Conservation (phyloP, 805 yeast species). For the Ogataea populi-albae region DNA sequence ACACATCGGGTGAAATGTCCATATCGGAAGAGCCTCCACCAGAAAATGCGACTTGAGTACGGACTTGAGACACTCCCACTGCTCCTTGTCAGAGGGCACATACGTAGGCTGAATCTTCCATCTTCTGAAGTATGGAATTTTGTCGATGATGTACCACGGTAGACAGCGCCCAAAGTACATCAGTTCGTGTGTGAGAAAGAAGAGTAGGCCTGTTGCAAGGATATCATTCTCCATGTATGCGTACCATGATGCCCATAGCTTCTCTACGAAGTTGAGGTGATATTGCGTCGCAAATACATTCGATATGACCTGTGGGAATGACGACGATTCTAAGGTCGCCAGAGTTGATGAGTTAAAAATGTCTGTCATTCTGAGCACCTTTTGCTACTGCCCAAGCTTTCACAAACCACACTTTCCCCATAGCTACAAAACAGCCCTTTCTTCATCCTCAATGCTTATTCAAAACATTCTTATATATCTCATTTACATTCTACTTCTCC, state of each 20-base stretch:
- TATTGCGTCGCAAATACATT: slow-evolving; percentile 39
- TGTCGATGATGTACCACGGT: slow-evolving; percentile 57
- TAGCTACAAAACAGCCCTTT: too few relatives aligned
- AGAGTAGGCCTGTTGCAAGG: slow-evolving; percentile 55
- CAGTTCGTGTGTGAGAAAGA: slow-evolving; percentile 54
- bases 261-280: slow-evolving; percentile 43
- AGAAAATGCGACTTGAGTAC: slow-evolving; percentile 54
- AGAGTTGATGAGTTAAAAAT: slow-evolving; percentile 32
- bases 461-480: too few relatives aligned
- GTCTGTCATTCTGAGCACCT: slow-evolving; percentile 33
- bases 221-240: slow-evolving; percentile 51
- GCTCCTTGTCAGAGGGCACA: slow-evolving; percentile 52
- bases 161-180: slow-evolving; percentile 57
- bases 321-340: slow-evolving; percentile 22
- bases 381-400: too few relatives aligned
- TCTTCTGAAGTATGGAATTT: slow-evolving; percentile 47
- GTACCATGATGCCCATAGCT: slow-evolving; percentile 56
- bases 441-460: too few relatives aligned
- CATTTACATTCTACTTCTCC: too few relatives aligned
- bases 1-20: slow-evolving; percentile 61
- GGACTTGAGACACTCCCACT: slow-evolving; percentile 61
- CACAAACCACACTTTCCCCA: too few relatives aligned
- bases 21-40: slow-evolving; percentile 59
- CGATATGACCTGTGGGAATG: slow-evolving; percentile 34
- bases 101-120: slow-evolving; percentile 55